phyloP scores from a whole-genome alignment of 2,329 filamentous ascomycete genomes.

The Leptographium lundbergii region DNA sequence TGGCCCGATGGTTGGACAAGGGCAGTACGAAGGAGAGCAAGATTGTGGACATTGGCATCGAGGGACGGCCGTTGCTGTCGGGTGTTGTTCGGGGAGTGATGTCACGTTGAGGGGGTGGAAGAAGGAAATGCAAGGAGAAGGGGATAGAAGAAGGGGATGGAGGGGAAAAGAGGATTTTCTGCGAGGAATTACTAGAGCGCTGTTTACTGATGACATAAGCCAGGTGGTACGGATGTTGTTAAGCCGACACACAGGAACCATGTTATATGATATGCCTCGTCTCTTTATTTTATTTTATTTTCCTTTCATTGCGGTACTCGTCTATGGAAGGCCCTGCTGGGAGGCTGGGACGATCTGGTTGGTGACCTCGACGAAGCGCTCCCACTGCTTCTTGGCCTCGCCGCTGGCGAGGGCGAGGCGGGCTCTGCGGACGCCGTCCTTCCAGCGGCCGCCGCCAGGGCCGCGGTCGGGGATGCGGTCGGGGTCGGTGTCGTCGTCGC shows the following conservation, averaged over 20 bases:
- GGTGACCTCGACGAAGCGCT: constrained; percentile 71
- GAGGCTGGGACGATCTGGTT: constrained; percentile 27
- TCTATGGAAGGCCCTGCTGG: background rate
- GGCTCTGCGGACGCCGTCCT: constrained; percentile 80
- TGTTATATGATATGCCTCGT: no score
- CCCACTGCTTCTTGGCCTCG: constrained; percentile 72
- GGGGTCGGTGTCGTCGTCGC: constrained; percentile 71
- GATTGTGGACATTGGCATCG: constrained; percentile 36
- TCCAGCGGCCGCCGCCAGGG: constrained; percentile 82
- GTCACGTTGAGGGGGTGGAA: constrained; percentile 14
- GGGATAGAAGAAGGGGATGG: background rate
- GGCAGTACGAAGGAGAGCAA: constrained; percentile 30
- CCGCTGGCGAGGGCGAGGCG: constrained; percentile 82
- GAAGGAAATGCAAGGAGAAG: no score
- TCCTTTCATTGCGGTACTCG: background rate
- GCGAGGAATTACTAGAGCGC: background rate
- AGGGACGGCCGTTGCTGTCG: constrained; percentile 33
- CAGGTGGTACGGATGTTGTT: no score
- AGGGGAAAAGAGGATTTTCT: no score
- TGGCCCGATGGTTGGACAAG: constrained; percentile 59
- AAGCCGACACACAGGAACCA: no score
- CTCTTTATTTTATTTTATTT: background rate
- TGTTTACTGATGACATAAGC: no score
- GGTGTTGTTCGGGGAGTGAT: constrained; percentile 36
- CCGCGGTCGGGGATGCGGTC: constrained; percentile 71